Conservation (phyloP, 441 rosid species). For the Erodium texanum region DNA sequence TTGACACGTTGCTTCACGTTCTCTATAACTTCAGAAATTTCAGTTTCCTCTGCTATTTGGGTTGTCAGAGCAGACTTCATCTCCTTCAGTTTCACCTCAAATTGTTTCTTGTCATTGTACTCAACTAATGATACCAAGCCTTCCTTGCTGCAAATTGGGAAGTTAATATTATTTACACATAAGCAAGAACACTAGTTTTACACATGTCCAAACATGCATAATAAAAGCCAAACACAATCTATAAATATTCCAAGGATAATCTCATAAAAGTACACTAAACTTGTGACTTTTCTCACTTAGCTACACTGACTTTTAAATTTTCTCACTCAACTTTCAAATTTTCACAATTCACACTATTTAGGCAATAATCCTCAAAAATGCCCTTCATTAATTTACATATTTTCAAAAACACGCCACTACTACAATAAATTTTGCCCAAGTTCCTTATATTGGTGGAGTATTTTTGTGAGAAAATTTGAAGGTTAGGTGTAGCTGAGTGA, state of each 20-base stretch:
- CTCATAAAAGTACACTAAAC: too few relatives aligned
- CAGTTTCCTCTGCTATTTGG: constrained; percentile 74
- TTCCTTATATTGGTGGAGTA: too few relatives aligned
- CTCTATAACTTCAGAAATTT: constrained; percentile 76
- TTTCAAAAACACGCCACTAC: too few relatives aligned
- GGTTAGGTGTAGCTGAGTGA: too few relatives aligned
- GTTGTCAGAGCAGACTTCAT: constrained; percentile 76
- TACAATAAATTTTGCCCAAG: too few relatives aligned
- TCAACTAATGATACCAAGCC: constrained; percentile 78
- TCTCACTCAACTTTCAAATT: too few relatives aligned
- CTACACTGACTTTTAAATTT: too few relatives aligned
- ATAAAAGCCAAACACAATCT: not conserved
- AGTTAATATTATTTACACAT: not conserved
- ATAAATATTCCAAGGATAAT: not conserved
- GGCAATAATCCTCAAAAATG: too few relatives aligned
- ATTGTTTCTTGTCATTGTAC: constrained; percentile 87
- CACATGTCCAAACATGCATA: not conserved
- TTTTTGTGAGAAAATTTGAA: too few relatives aligned
- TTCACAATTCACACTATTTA: too few relatives aligned
- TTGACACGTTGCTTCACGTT: constrained; percentile 67
- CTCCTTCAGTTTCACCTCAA: constrained; percentile 81
- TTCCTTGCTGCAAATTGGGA: constrained; percentile 55
- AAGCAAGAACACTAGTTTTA: not conserved
- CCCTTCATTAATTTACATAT: too few relatives aligned
- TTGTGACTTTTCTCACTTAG: too few relatives aligned